Evolutionary conservation across 2,329 filamentous ascomycete species (phyloP), one percentile per base, ranked within the genome.

Genomic region (Biscogniauxia mediterranea): DNA sequence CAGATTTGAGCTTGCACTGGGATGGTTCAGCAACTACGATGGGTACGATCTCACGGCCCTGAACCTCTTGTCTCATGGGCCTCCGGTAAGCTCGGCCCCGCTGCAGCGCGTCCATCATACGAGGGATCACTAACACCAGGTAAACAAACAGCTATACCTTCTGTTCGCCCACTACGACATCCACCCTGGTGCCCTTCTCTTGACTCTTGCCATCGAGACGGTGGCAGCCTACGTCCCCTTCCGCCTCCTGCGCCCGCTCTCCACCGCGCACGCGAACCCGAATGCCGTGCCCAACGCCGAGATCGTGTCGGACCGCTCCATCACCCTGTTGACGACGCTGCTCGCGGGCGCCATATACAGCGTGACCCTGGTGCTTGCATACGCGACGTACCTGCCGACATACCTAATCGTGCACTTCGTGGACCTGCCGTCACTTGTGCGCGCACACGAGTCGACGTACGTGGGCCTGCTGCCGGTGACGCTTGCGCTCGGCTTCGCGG

Each of bases 151-250:
- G 85, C 85, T 90, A 64, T 91, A 90, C 72, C 86, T 97, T 52
- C 81, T 96, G 26, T 81, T 82, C 28, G 87, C 87, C 57, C 97
- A 96, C 79, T 97, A 96, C 82, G 77, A 81, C 42, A 82, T 96
- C 67, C 83, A 84, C 25, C 79, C 84, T 25, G 75, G 79, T 57
- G 89, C 89, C 0, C 82, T 88, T 20, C 70, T 87, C 28, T 78
- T 84, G 49, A 86, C 86, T 42, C 82, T 92, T 56, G 74, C 78
- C 38, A 89, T 94, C 69, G 90, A 93, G 69, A 78, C 90, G 57
- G 69, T 88, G 61, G 86, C 91, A 2, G 85, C 86, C 51, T 87
- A 88, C 51, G 71, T 91, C 26, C 92, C 93, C 1, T 94, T 96
- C 76, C 81, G 84, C 62, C 82, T 95, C 52, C 80, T 96, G 58